A percentile compares a stretch with the other conserved stretches of the same genome.
Evolutionary conservation across 108 stramenopile genomes (phyloP).

Genomic region (Nitzschia palea): DNA sequence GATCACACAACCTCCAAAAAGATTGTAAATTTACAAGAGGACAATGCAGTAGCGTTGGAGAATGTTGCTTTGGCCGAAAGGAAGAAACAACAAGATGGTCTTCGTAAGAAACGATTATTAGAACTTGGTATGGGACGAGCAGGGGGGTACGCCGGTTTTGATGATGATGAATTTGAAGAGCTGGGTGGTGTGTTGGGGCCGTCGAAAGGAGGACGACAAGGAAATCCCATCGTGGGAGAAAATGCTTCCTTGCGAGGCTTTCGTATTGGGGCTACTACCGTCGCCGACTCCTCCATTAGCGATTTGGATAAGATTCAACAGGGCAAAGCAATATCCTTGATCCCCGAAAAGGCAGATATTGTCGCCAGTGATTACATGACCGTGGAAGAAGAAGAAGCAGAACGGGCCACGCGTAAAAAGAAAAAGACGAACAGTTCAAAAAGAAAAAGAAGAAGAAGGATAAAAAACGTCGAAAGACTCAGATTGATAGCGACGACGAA

Average conservation of each 20-base stretch:
- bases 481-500: constrained; percentile 43
- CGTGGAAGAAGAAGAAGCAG: constrained; percentile 61
- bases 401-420: constrained; percentile 28
- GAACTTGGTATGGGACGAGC: constrained; percentile 82
- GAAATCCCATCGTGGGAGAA: constrained; percentile 4
- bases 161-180: constrained; percentile 93
- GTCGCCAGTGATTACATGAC: constrained; percentile 85
- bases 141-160: constrained; percentile 90
- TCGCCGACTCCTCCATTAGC: constrained; percentile 19
- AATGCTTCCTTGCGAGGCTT: constrained; percentile 40
- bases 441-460: constrained; percentile 65
- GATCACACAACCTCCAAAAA: constrained; percentile 19
- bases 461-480: constrained; percentile 50
- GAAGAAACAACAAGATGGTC: constrained; percentile 42
- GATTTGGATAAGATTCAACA: constrained; percentile 43
- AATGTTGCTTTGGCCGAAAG: constrained; percentile 55
- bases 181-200: constrained; percentile 63
- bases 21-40: constrained; percentile 52
- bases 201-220: constrained; percentile 22
- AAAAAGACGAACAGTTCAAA: constrained; percentile 45
- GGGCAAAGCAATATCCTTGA: constrained; percentile 68
- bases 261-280: constrained; percentile 46
- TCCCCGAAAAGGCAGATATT: constrained; percentile 43
- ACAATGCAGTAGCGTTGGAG: constrained; percentile 53
- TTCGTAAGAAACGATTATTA: constrained; percentile 63